Percentiles rank a stretch among this genome's conserved stretches.
Evolutionary conservation across 2,329 filamentous ascomycete species (phyloP).

Genomic region (Colletotrichum graminicola): DNA sequence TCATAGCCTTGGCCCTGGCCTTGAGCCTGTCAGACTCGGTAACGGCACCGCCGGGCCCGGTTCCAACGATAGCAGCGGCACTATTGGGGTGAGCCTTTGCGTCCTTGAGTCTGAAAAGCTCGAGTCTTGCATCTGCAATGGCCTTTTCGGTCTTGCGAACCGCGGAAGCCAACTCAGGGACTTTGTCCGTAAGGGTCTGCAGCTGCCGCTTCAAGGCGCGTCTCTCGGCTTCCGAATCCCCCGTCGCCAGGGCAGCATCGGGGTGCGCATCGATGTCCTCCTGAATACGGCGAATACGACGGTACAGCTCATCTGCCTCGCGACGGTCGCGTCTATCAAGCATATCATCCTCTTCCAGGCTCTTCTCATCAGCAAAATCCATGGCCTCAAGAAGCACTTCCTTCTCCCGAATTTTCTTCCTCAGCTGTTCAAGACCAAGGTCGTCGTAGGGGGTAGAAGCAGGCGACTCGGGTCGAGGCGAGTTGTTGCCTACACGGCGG

Average conservation of each 20-base stretch:
- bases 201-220: conserved; percentile 89
- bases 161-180: conserved; percentile 92
- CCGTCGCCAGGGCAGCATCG: conserved; percentile 75
- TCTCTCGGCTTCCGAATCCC: conserved; percentile 89
- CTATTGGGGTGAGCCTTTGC: conserved; percentile 90
- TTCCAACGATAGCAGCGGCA: conserved; percentile 86
- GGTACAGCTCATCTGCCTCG: conserved; percentile 94
- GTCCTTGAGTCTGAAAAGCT: conserved; percentile 93
- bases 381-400: conserved; percentile 95
- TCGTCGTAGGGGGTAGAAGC: conserved; percentile 83
- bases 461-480: conserved; percentile 84
- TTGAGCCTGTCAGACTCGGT: conserved; percentile 96
- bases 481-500: conserved; percentile 80
- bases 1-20: conserved; percentile 95
- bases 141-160: conserved; percentile 91
- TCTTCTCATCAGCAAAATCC: conserved; percentile 94
- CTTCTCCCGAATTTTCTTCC: conserved; percentile 93
- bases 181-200: conserved; percentile 87
- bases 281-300: conserved; percentile 89
- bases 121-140: conserved; percentile 90
- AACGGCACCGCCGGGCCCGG: conserved; percentile 88
- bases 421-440: conserved; percentile 85
- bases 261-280: conserved; percentile 95
- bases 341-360: conserved; percentile 89
- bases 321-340: conserved; percentile 90